These are phyloP conservation scores for Citrus mangshanensis DNA, from an alignment of 345 rosid species.

Conservation along the genomic window DNA sequence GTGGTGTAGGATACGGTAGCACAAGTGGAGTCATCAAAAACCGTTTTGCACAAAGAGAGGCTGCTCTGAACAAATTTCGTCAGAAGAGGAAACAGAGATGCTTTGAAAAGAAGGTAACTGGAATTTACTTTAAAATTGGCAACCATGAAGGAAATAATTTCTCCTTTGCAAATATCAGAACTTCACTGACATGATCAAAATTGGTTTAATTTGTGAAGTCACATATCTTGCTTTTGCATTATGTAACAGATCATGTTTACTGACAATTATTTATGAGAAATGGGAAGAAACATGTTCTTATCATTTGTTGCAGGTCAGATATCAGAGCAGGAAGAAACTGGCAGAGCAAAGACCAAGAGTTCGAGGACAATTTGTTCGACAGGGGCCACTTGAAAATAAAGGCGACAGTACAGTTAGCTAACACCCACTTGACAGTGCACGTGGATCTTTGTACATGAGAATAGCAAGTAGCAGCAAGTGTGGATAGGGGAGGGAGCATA, in stretches of 20 bases:
- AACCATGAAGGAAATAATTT: neutral
- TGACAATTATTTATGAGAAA: neutral
- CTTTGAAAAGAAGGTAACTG: constrained; percentile 52
- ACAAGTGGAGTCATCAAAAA: constrained; percentile 21
- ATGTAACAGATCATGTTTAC: neutral
- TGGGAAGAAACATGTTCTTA: neutral
- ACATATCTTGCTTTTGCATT: neutral
- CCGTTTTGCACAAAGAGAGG: constrained; percentile 43
- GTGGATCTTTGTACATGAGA: constrained; percentile 4
- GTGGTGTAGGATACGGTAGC: constrained; percentile 21
- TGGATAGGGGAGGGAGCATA: constrained; percentile 2
- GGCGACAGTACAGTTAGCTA: constrained; percentile 18
- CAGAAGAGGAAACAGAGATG: constrained; percentile 63
- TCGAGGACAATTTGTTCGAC: constrained; percentile 54
- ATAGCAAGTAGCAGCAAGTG: neutral
- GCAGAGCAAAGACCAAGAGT: constrained; percentile 57
- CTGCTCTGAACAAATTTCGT: constrained; percentile 55
- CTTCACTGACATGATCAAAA: neutral
- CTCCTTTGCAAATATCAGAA: neutral
- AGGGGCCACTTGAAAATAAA: constrained; percentile 21
- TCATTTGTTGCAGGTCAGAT: constrained; percentile 41
- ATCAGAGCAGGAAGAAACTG: constrained; percentile 53
- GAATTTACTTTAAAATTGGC: constrained; percentile 7
- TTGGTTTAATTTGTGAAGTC: neutral
- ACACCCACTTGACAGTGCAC: neutral